These are phyloP conservation scores for Apiospora sp. DNA, from an alignment of 2,329 filamentous ascomycete genomes.

Conservation along the genomic window DNA sequence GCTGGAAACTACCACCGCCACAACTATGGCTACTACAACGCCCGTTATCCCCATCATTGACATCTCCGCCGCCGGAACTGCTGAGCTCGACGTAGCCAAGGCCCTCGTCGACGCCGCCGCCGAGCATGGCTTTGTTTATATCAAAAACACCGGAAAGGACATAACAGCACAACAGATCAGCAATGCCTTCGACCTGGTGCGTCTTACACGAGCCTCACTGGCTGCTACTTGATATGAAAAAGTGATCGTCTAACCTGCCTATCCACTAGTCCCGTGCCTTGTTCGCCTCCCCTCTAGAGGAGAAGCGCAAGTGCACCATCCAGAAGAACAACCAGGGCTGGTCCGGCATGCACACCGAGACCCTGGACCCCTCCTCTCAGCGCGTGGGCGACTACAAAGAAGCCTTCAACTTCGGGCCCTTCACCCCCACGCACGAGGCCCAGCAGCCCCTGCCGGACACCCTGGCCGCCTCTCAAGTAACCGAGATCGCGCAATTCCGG, in stretches of 20 bases:
- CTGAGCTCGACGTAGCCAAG: conserved; percentile 65
- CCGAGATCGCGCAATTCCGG: conserved; percentile 72
- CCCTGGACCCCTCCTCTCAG: conserved; percentile 83
- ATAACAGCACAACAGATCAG: conserved; percentile 74
- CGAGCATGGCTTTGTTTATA: conserved; percentile 88
- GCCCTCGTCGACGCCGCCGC: conserved; percentile 81
- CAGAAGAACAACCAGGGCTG: conserved; percentile 86
- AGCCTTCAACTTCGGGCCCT: conserved; percentile 86
- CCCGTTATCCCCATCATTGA: conserved; percentile 82
- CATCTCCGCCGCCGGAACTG: conserved; percentile 66
- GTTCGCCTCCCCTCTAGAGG: conserved; percentile 73
- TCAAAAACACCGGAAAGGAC: conserved; percentile 76
- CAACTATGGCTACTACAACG: not conserved
- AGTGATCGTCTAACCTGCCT: not conserved
- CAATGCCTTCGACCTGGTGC: conserved; percentile 76
- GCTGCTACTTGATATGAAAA: not conserved
- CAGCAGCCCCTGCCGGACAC: conserved; percentile 79
- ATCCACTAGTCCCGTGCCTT: conserved; percentile 69
- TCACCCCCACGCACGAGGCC: conserved; percentile 69
- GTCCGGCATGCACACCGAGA: conserved; percentile 88
- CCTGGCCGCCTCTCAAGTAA: conserved; percentile 63
- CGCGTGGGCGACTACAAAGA: conserved; percentile 89
- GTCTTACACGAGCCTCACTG: not conserved
- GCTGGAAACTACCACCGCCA: not conserved
- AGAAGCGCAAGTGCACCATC: conserved; percentile 80